Evolutionary conservation across 306 rosid genomes (phyloP).

Genomic region (Hippophae tibetana): DNA sequence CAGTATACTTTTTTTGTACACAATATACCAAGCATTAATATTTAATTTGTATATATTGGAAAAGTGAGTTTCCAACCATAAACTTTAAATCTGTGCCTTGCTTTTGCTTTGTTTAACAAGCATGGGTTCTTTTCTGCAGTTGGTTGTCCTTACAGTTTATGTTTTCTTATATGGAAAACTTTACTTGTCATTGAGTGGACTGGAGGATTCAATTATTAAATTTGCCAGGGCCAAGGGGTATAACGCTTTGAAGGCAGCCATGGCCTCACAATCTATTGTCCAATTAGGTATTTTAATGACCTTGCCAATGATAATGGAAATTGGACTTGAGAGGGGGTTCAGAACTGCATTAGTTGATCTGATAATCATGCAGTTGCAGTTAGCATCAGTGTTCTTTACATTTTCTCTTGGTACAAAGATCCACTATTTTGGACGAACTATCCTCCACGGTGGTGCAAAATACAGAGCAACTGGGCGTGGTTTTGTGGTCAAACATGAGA

Average conservation of each 20-base stretch:
- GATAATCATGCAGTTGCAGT: constrained; percentile 85
- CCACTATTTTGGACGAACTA: constrained; percentile 87
- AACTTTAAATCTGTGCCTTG: background rate
- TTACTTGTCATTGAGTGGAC: constrained; percentile 84
- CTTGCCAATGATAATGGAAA: constrained; percentile 96
- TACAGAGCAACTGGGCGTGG: constrained; percentile 99
- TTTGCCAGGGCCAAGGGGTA: constrained; percentile 57
- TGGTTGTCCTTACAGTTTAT: constrained; percentile 69
- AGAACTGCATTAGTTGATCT: constrained; percentile 73
- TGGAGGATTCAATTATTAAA: constrained; percentile 63
- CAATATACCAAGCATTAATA: too few relatives aligned
- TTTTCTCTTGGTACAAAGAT: constrained; percentile 85
- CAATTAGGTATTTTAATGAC: constrained; percentile 82
- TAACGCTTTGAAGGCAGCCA: constrained; percentile 47
- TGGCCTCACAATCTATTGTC: constrained; percentile 80
- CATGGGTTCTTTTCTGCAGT: constrained; percentile 37
- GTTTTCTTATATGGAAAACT: constrained; percentile 77
- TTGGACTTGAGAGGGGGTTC: constrained; percentile 95
- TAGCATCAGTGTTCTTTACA: constrained; percentile 92
- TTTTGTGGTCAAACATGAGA: constrained; percentile 91
- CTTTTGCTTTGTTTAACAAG: background rate
- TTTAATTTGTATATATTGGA: background rate
- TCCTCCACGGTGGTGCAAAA: constrained; percentile 91
- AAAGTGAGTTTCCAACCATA: background rate
- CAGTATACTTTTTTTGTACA: too few relatives aligned